phyloP scores from a whole-genome alignment of 2,329 filamentous ascomycete genomes.

The Plenodomus lindquistii region DNA sequence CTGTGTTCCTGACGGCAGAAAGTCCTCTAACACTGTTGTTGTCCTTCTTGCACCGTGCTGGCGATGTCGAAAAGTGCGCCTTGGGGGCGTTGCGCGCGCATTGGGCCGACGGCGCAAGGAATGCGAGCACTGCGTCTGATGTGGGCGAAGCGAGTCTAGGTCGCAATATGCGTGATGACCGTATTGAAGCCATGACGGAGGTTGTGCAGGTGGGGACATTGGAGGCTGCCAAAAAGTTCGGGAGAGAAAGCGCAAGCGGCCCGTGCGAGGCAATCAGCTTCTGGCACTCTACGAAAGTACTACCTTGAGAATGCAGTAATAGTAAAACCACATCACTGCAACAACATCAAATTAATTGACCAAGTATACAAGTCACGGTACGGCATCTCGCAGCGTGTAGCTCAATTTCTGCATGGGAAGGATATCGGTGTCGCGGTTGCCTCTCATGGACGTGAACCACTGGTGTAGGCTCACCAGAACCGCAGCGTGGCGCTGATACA shows the following conservation, averaged over 20 bases:
- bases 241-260: not conserved
- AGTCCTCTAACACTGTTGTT: conserved; percentile 80
- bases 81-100: conserved; percentile 43
- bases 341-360: too few relatives aligned
- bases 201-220: conserved; percentile 11
- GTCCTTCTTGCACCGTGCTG: conserved; percentile 65
- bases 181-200: conserved; percentile 34
- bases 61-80: conserved; percentile 58
- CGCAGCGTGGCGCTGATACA: too few relatives aligned
- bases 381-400: too few relatives aligned
- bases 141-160: conserved; percentile 20
- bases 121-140: conserved; percentile 27
- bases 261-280: too few relatives aligned
- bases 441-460: too few relatives aligned
- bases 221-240: conserved; percentile 21
- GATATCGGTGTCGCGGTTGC: too few relatives aligned
- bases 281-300: too few relatives aligned
- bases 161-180: conserved; percentile 31
- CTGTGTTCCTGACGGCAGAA: conserved; percentile 77
- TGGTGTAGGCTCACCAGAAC: too few relatives aligned
- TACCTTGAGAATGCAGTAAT: too few relatives aligned
- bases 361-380: too few relatives aligned
- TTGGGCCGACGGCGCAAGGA: conserved; percentile 31
- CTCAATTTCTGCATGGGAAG: too few relatives aligned
- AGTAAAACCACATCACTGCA: too few relatives aligned